These are phyloP conservation scores for Danielia oregonensis DNA, from an alignment of 805 yeast genomes.

Conservation along the genomic window DNA sequence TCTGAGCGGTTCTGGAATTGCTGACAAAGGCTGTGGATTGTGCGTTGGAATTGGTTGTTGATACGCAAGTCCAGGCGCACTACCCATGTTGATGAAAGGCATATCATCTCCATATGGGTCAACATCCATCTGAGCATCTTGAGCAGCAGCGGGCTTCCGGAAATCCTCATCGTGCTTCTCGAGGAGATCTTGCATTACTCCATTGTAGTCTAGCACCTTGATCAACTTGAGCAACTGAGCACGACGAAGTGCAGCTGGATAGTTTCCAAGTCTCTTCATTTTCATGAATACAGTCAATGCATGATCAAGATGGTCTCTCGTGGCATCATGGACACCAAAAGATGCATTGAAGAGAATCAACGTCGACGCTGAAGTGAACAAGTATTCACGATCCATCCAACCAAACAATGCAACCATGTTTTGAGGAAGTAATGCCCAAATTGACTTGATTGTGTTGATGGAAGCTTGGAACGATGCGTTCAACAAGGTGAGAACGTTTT, in stretches of 20 bases:
- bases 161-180: conserved; percentile 53
- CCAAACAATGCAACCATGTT: conserved; percentile 85
- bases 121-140: conserved; percentile 10
- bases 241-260: conserved; percentile 73
- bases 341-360: conserved; percentile 71
- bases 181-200: conserved; percentile 55
- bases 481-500: conserved; percentile 60
- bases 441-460: conserved; percentile 65
- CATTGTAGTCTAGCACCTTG: conserved; percentile 64
- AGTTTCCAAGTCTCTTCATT: conserved; percentile 75
- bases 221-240: conserved; percentile 67
- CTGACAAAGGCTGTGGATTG: conserved; percentile 3
- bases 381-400: conserved; percentile 81
- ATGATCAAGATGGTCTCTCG: conserved; percentile 67
- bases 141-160: neutral
- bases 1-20: conserved; percentile 16
- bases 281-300: conserved; percentile 65
- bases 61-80: neutral
- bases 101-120: conserved; percentile 2
- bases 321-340: conserved; percentile 77
- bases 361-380: conserved; percentile 74
- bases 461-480: conserved; percentile 81
- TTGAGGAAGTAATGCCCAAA: conserved; percentile 72
- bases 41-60: conserved; percentile 10
- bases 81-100: conserved; percentile 1